Conservation (phyloP, 2,329 filamentous ascomycete species). For the Thielaviopsis punctulata region DNA sequence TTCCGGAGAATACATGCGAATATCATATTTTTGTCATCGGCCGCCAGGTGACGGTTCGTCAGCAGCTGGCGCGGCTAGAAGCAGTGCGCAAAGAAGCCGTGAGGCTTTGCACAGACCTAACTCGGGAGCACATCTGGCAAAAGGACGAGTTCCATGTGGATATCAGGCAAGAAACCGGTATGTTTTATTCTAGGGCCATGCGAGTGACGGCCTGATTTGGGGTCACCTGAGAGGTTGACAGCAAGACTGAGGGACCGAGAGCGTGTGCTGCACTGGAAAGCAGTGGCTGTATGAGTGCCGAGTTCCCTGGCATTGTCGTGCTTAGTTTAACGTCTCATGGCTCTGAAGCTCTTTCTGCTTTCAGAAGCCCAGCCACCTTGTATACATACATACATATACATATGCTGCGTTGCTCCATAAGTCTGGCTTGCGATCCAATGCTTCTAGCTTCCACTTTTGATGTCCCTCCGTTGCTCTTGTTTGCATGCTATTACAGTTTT, state of each 20-base stretch:
- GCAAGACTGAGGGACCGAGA: background rate
- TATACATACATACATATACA: no score
- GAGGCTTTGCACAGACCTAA: conserved; percentile 41
- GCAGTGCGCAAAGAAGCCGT: conserved; percentile 51
- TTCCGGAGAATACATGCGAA: conserved; percentile 73
- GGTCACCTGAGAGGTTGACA: background rate
- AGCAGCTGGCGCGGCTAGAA: conserved; percentile 49
- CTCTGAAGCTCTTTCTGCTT: background rate
- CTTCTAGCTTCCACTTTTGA: background rate
- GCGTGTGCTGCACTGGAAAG: background rate
- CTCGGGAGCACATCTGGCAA: conserved; percentile 93
- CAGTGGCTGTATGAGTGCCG: background rate
- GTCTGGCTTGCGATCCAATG: no score
- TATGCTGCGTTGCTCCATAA: no score
- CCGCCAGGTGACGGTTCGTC: conserved; percentile 31
- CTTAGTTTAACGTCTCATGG: background rate
- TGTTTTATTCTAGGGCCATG: conserved; percentile 12
- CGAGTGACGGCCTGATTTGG: no score
- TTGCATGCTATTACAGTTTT: background rate
- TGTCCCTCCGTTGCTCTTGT: background rate
- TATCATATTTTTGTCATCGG: conserved; percentile 65
- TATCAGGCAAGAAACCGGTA: conserved; percentile 40
- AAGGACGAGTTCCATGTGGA: conserved; percentile 63
- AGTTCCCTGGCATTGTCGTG: background rate
- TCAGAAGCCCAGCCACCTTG: background rate